These are phyloP conservation scores for Suillus subalutaceus DNA, from an alignment of 768 basidiomycete species.

Conservation along the genomic window DNA sequence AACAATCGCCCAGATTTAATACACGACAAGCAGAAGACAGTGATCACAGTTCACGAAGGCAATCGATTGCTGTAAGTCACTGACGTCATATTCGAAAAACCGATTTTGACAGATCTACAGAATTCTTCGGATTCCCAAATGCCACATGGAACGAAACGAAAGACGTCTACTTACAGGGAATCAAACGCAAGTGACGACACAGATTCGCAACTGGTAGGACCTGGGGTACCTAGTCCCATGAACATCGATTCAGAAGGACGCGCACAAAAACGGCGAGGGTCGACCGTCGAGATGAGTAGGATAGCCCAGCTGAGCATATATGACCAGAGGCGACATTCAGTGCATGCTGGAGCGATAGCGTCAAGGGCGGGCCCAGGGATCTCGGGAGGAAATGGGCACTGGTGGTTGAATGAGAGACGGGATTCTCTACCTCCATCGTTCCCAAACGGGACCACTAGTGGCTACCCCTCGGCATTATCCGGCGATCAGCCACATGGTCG, in stretches of 20 bases:
- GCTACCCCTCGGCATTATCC: slow-evolving; percentile 59
- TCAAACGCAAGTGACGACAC: slow-evolving; percentile 59
- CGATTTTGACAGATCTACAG: slow-evolving; percentile 19
- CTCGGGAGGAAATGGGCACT: slow-evolving; percentile 39
- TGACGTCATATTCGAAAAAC: background rate
- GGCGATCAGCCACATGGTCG: slow-evolving; percentile 67
- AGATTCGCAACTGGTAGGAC: slow-evolving; percentile 68
- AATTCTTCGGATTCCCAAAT: slow-evolving; percentile 43
- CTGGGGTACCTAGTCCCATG: slow-evolving; percentile 65
- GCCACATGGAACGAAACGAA: slow-evolving; percentile 75
- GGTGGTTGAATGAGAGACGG: slow-evolving; percentile 70
- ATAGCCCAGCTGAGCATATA: slow-evolving; percentile 72
- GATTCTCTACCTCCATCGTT: slow-evolving; percentile 75
- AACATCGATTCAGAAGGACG: slow-evolving; percentile 63
- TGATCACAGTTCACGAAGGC: slow-evolving; percentile 72
- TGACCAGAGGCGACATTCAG: slow-evolving; percentile 77
- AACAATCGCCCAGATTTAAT: slow-evolving; percentile 29
- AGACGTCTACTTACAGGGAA: slow-evolving; percentile 74
- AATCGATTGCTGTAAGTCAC: slow-evolving; percentile 66
- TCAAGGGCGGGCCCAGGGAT: slow-evolving; percentile 27
- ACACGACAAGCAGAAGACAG: slow-evolving; percentile 50
- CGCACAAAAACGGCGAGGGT: slow-evolving; percentile 81
- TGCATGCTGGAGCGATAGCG: slow-evolving; percentile 58
- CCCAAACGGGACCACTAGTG: slow-evolving; percentile 55
- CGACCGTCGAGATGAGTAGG: slow-evolving; percentile 76